Evolutionary conservation across 2,329 filamentous ascomycete genomes (phyloP).

Genomic region (Coniochaeta sp.): DNA sequence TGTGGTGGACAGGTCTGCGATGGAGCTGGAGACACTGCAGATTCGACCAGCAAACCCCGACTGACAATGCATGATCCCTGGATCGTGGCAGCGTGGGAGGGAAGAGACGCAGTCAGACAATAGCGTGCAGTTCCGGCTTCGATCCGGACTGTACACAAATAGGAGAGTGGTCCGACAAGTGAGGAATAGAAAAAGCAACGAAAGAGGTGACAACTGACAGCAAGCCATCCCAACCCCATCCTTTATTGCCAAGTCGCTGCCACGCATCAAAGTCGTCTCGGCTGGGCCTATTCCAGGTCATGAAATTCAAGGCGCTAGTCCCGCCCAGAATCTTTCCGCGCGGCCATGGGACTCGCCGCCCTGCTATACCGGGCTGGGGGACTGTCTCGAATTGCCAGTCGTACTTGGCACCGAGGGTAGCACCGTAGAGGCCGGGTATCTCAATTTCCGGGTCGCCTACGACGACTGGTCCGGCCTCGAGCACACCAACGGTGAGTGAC

Average conservation of each 20-base stretch:
- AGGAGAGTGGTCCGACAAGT: background rate
- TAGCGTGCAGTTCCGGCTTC: background rate
- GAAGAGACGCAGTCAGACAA: background rate
- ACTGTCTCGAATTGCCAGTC: constrained; percentile 36
- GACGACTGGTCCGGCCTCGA: constrained; percentile 31
- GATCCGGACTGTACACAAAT: background rate
- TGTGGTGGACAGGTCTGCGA: background rate
- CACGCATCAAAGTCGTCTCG: constrained; percentile 47
- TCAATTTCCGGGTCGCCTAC: constrained; percentile 20
- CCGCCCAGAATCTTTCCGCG: constrained; percentile 52
- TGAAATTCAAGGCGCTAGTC: constrained; percentile 52
- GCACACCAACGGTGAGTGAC: constrained; percentile 31
- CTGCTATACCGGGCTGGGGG: constrained; percentile 27
- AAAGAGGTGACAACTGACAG: constrained; percentile 15
- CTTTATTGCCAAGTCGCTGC: constrained; percentile 48
- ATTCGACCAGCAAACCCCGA: too few species aligned
- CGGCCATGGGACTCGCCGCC: constrained; percentile 32
- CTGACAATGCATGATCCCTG: too few species aligned
- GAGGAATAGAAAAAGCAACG: background rate
- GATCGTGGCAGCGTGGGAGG: background rate
- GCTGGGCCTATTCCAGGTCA: constrained; percentile 44
- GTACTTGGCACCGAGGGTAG: constrained; percentile 24
- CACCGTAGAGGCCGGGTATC: constrained; percentile 29
- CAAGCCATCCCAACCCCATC: constrained; percentile 49
- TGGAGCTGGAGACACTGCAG: too few species aligned